A percentile compares a stretch with the other conserved stretches of the same genome.
These are phyloP conservation scores for Diaporthe ilicicola DNA, from an alignment of 2,329 filamentous ascomycete species.

Conservation along the genomic window DNA sequence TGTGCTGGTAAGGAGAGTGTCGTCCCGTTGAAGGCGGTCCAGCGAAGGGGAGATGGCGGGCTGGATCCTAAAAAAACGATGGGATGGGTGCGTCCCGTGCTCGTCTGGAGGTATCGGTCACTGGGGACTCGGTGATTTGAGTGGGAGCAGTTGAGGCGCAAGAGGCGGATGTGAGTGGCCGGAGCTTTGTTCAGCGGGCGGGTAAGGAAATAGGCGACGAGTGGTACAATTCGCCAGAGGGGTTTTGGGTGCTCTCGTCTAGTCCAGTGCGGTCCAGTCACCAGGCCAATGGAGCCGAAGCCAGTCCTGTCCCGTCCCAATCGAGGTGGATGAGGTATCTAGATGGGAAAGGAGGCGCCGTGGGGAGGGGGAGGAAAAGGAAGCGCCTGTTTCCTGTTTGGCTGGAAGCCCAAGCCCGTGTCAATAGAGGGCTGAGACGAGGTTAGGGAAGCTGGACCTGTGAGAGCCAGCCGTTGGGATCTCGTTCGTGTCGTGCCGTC, in stretches of 20 bases:
- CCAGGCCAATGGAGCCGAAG: not conserved
- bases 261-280: not conserved
- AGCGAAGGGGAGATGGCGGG: not conserved
- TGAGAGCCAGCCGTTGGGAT: too few relatives aligned
- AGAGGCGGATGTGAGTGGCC: slow-evolving; percentile 48
- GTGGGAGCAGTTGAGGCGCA: slow-evolving; percentile 38
- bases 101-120: not conserved
- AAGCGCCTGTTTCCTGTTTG: not conserved
- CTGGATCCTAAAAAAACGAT: slow-evolving; percentile 4
- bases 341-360: not conserved
- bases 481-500: too few relatives aligned
- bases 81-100: slow-evolving; percentile 2
- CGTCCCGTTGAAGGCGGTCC: not conserved
- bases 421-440: not conserved
- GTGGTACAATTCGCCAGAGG: slow-evolving; percentile 47
- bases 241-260: slow-evolving; percentile 32
- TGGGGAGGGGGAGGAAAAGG: not conserved
- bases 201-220: slow-evolving; percentile 43
- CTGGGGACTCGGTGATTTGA: slow-evolving; percentile 37
- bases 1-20: not conserved
- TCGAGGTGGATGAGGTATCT: not conserved
- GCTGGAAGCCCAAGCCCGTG: not conserved
- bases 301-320: not conserved
- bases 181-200: slow-evolving; percentile 44
- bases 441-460: not conserved